Conservation (phyloP, 148 eudicot genomes). For the Chenopodium quinoa region DNA sequence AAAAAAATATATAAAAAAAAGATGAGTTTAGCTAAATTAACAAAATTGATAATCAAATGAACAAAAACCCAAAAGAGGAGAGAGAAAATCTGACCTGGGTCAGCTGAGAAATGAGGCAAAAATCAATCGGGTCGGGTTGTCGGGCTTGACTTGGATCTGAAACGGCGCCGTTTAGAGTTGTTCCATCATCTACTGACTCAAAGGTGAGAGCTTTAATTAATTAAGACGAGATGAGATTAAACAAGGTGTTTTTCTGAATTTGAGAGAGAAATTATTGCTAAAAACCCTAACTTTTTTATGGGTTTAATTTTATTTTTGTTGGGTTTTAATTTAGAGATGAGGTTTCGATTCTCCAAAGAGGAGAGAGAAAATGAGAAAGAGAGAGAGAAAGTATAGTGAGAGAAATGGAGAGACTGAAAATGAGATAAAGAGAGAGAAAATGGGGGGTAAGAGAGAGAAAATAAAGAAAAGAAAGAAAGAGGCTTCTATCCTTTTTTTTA, state of each 20-base stretch:
- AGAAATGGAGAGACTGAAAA: conserved; percentile 20
- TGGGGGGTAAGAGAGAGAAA: conserved; percentile 11
- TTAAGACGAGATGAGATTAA: neutral
- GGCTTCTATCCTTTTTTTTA: neutral
- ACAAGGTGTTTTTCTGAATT: conserved; percentile 5
- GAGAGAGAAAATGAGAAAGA: conserved; percentile 23
- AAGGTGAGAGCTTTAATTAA: neutral
- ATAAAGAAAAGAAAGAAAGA: conserved; percentile 13
- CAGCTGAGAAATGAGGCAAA: conserved; percentile 13
- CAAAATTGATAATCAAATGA: neutral
- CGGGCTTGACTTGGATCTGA: conserved; percentile 25
- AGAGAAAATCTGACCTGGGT: conserved; percentile 25
- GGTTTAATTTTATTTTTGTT: conserved; percentile 1
- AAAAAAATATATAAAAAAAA: neutral
- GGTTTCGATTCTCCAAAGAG: conserved; percentile 23
- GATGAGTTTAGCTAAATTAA: conserved; percentile 10
- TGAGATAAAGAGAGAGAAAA: conserved; percentile 10
- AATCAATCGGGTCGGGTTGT: conserved; percentile 1
- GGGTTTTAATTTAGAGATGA: conserved; percentile 22
- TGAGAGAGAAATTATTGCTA: neutral
- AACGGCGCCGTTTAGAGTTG: conserved; percentile 27
- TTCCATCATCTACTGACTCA: neutral
- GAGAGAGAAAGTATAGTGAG: conserved; percentile 1
- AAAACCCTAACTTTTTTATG: conserved; percentile 24
- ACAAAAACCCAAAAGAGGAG: neutral